These are phyloP conservation scores for Colletotrichum plurivorum DNA, from an alignment of 2,329 filamentous ascomycete genomes.

Conservation along the genomic window DNA sequence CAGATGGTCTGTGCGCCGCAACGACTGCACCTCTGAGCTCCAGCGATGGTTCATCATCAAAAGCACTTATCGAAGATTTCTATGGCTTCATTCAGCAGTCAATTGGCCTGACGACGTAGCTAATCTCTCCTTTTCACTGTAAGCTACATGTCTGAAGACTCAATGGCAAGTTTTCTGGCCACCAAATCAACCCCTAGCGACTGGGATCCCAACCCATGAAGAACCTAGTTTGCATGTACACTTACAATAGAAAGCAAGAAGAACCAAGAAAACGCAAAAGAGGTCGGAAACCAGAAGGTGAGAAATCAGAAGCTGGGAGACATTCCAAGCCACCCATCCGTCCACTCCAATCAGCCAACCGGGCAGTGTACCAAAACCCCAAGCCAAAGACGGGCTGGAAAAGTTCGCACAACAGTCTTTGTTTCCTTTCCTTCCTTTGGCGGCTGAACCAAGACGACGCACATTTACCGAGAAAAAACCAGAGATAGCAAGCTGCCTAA, in stretches of 20 bases:
- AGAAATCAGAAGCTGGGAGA: neutral
- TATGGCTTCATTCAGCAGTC: too few species aligned
- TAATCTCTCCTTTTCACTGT: too few species aligned
- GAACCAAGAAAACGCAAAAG: neutral
- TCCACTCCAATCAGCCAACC: neutral
- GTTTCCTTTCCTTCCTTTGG: neutral
- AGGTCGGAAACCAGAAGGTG: too few species aligned
- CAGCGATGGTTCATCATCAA: neutral
- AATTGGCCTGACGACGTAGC: too few species aligned
- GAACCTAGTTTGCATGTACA: neutral
- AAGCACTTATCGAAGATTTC: neutral
- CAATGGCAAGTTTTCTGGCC: too few species aligned
- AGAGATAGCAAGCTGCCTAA: neutral
- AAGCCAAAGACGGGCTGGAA: too few species aligned
- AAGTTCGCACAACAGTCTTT: too few species aligned
- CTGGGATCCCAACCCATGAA: neutral
- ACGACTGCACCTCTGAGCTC: neutral
- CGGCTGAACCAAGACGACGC: neutral
- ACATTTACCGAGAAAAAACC: neutral
- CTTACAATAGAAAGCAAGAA: neutral
- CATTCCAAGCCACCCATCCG: neutral
- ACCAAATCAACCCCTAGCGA: too few species aligned
- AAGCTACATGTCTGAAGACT: too few species aligned
- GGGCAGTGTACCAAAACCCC: too few species aligned
- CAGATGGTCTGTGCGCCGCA: conserved; percentile 10